A percentile compares a stretch with the other conserved stretches of the same genome.
Conservation (phyloP, 257 asterid genomes). For the Cordia subcordata region DNA sequence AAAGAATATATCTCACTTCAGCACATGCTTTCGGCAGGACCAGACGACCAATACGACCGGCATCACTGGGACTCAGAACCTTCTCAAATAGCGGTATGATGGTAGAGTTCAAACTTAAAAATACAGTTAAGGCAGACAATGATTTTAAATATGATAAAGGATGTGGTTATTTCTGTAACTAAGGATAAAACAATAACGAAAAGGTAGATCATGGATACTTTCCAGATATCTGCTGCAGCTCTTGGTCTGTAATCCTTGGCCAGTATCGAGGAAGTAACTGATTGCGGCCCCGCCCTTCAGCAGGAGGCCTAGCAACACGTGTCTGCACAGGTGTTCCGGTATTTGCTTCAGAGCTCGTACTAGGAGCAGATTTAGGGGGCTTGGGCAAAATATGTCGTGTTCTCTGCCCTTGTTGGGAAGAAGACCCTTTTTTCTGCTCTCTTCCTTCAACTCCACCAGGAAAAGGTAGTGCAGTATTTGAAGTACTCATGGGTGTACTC, state of each 20-base stretch:
- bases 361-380: slow-evolving; percentile 32
- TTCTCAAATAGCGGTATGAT: slow-evolving; percentile 90
- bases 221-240: slow-evolving; percentile 83
- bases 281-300: slow-evolving; percentile 83
- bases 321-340: slow-evolving; percentile 27
- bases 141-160: slow-evolving; percentile 5
- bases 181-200: neutral
- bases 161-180: neutral
- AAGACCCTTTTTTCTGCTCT: slow-evolving; percentile 47
- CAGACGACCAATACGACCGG: slow-evolving; percentile 96
- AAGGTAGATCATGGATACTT: slow-evolving; percentile 65
- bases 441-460: slow-evolving; percentile 56
- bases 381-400: slow-evolving; percentile 43
- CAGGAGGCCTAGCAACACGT: slow-evolving; percentile 91
- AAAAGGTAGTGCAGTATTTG: slow-evolving; percentile 44
- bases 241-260: slow-evolving; percentile 97
- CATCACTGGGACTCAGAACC: slow-evolving; percentile 96
- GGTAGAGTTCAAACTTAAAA: slow-evolving; percentile 66
- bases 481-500: slow-evolving; percentile 42
- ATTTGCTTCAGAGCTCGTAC: slow-evolving; percentile 37
- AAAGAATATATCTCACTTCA: slow-evolving; percentile 52
- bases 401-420: slow-evolving; percentile 49
- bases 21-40: slow-evolving; percentile 99
- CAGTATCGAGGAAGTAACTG: slow-evolving; percentile 97
- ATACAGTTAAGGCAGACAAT: slow-evolving; percentile 42